These are phyloP conservation scores for Alectoria sarmentosa DNA, from an alignment of 495 filamentous ascomycete species.

Conservation along the genomic window DNA sequence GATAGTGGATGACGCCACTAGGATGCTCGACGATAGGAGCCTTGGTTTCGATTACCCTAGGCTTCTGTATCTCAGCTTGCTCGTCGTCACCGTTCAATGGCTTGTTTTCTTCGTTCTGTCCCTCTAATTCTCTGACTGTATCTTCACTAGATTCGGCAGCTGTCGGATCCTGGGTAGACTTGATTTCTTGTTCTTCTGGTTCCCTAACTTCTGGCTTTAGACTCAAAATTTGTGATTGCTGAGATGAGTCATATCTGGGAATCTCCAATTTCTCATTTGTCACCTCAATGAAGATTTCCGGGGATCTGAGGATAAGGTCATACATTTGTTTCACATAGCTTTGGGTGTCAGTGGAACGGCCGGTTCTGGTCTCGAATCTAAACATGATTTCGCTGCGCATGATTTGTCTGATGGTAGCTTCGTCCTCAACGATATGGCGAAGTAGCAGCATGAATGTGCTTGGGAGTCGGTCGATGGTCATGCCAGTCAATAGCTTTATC, in stretches of 20 bases:
- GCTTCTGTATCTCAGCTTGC: slow-evolving; percentile 51
- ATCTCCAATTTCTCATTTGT: slow-evolving; percentile 79
- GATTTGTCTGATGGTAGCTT: slow-evolving; percentile 79
- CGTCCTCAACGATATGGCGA: slow-evolving; percentile 91
- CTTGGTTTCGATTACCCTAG: slow-evolving; percentile 63
- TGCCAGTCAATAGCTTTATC: slow-evolving; percentile 80
- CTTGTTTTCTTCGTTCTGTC: slow-evolving; percentile 42
- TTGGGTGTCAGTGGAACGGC: slow-evolving; percentile 58
- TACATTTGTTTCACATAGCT: slow-evolving; percentile 70
- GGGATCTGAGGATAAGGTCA: slow-evolving; percentile 74
- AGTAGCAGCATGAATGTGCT: slow-evolving; percentile 80
- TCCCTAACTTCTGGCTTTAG: slow-evolving; percentile 45
- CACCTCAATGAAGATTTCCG: slow-evolving; percentile 85
- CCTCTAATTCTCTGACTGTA: slow-evolving; percentile 38
- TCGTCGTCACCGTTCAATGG: slow-evolving; percentile 44
- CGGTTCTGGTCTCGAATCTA: slow-evolving; percentile 58
- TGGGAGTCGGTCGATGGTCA: slow-evolving; percentile 66
- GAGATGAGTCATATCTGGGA: slow-evolving; percentile 48
- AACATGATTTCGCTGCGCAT: slow-evolving; percentile 86
- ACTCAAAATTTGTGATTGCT: slow-evolving; percentile 52
- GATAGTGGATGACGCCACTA: slow-evolving; percentile 92
- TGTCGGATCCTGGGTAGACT: slow-evolving; percentile 35
- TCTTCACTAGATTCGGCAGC: slow-evolving; percentile 30
- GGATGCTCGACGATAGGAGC: slow-evolving; percentile 84
- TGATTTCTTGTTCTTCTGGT: slow-evolving; percentile 29